A percentile compares a stretch with the other conserved stretches of the same genome.
These are phyloP conservation scores for Xylaria sp. DNA, from an alignment of 2,329 filamentous ascomycete species.

Conservation along the genomic window DNA sequence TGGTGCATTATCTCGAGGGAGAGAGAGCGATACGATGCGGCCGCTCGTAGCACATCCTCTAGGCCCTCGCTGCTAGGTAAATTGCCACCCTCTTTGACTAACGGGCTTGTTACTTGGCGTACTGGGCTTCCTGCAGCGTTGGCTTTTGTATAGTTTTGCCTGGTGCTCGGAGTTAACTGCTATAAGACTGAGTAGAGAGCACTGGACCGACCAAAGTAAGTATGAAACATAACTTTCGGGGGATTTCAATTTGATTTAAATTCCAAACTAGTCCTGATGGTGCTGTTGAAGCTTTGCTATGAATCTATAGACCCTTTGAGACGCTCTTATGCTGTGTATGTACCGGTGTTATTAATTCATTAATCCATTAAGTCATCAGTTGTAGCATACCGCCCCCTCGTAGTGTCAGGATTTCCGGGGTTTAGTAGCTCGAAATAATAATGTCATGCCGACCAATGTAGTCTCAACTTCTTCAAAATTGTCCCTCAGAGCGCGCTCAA, in stretches of 20 bases:
- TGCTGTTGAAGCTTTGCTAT: too few species aligned
- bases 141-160: background rate
- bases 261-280: too few species aligned
- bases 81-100: background rate
- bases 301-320: too few species aligned
- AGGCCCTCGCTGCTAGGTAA: background rate
- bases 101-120: background rate
- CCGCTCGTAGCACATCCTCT: background rate
- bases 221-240: too few species aligned
- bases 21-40: background rate
- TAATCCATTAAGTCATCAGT: background rate
- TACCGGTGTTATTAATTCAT: too few species aligned
- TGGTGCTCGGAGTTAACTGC: background rate
- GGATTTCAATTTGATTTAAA: too few species aligned
- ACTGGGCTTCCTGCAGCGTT: background rate
- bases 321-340: too few species aligned
- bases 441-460: conserved; percentile 52
- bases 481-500: conserved; percentile 50
- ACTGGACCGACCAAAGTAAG: too few species aligned
- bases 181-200: too few species aligned
- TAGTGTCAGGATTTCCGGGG: conserved; percentile 24
- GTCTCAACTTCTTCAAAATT: conserved; percentile 55
- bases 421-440: conserved; percentile 53
- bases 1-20: background rate
- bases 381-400: background rate